These are phyloP conservation scores for Sarocladiaceae sp. DNA, from an alignment of 2,329 filamentous ascomycete species.

Conservation along the genomic window DNA sequence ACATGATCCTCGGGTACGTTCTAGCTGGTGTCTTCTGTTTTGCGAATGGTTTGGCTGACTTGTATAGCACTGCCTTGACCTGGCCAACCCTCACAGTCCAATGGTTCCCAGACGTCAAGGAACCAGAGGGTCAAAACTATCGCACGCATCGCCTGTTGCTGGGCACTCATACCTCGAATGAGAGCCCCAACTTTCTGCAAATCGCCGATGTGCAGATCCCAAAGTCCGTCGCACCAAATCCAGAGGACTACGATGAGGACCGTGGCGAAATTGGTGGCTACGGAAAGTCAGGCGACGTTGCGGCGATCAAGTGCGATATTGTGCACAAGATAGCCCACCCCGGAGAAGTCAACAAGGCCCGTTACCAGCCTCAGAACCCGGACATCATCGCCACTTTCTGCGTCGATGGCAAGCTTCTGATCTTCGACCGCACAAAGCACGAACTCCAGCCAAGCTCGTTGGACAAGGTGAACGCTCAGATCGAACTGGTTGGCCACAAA, in stretches of 20 bases:
- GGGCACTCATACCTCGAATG: conserved; percentile 88
- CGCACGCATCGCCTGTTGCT: conserved; percentile 83
- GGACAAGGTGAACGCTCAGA: conserved; percentile 70
- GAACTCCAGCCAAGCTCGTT: conserved; percentile 59
- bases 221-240: conserved; percentile 66
- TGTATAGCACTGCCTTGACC: conserved; percentile 72
- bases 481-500: conserved; percentile 78
- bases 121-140: conserved; percentile 79
- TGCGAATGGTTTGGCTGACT: conserved; percentile 11
- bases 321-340: conserved; percentile 95
- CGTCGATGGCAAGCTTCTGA: conserved; percentile 77
- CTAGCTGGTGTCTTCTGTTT: neutral
- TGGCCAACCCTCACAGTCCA: conserved; percentile 97
- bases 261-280: conserved; percentile 92
- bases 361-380: conserved; percentile 95
- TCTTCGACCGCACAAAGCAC: conserved; percentile 96
- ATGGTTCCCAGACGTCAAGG: conserved; percentile 94
- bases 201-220: conserved; percentile 93
- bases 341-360: conserved; percentile 95
- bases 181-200: conserved; percentile 83
- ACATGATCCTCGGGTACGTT: conserved; percentile 77
- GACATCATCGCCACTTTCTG: conserved; percentile 94
- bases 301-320: conserved; percentile 79
- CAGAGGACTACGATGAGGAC: conserved; percentile 84
- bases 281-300: conserved; percentile 64